These are phyloP conservation scores for Bertia moriformis DNA, from an alignment of 2,329 filamentous ascomycete genomes.

Conservation along the genomic window DNA sequence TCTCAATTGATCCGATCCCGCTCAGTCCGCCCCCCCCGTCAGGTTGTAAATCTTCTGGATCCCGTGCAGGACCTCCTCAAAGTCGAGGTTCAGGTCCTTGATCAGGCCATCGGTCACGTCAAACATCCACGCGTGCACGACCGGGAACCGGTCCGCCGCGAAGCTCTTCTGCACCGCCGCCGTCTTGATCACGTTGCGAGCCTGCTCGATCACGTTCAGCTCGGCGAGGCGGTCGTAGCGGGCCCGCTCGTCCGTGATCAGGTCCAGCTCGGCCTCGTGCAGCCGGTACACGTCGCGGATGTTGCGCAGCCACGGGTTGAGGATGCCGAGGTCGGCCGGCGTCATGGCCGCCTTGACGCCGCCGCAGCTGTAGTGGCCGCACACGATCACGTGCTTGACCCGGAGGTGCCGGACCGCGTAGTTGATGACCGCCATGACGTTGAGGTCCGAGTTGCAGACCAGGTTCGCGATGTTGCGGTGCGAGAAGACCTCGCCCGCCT, in stretches of 20 bases:
- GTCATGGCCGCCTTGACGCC: conserved; percentile 65
- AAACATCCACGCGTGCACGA: conserved; percentile 65
- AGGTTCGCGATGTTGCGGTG: conserved; percentile 94
- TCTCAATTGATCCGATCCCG: background rate
- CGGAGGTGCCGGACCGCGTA: conserved; percentile 71
- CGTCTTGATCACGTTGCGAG: conserved; percentile 68
- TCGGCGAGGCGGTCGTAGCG: conserved; percentile 63
- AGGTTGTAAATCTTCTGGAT: conserved; percentile 55
- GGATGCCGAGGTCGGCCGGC: conserved; percentile 51
- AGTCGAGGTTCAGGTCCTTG: conserved; percentile 49
- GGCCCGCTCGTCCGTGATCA: conserved; percentile 39
- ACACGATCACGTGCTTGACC: conserved; percentile 69
- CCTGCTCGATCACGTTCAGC: conserved; percentile 68
- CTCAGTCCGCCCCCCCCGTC: conserved; percentile 5
- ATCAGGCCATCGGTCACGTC: conserved; percentile 53
- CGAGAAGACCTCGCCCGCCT: conserved; percentile 84
- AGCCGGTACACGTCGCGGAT: conserved; percentile 62
- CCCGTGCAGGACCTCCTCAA: conserved; percentile 35
- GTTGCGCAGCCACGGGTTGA: conserved; percentile 63
- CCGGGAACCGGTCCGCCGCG: conserved; percentile 44
- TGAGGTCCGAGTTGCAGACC: conserved; percentile 66
- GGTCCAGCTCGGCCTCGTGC: conserved; percentile 56
- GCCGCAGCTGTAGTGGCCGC: conserved; percentile 66
- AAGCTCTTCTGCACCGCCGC: conserved; percentile 63
- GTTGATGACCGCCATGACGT: conserved; percentile 68